Evolutionary conservation across 306 rosid species (phyloP), one percentile per base, ranked within the genome.

Genomic region (Corylus americana): DNA sequence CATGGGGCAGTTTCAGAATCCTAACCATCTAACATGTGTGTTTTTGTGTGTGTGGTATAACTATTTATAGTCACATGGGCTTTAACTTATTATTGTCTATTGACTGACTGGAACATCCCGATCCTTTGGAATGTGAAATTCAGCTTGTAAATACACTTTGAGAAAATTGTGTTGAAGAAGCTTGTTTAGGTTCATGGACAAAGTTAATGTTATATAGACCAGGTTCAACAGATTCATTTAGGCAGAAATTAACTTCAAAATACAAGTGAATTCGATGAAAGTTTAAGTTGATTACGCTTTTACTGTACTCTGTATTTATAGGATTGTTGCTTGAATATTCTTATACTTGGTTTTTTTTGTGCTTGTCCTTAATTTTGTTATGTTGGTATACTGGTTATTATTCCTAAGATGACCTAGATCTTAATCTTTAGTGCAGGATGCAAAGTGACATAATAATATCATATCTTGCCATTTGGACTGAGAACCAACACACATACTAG

Each of bases 351-450:
- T 64, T 14, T 64, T 10, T 8, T 35, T 64, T 64, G 47, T 64
- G 47, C 48, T 14, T 35, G 14, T 35, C 20, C 7, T 37, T 12
- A 16, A 14, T 37, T 7, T 6, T 55, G 5, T 64, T 35, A 37
- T 35, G 48, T 64, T 64, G 45, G 70, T 7, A 31, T 31, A 31
- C 70, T 11, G 1, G 70, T 35, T 63, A 35, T 63, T 11, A 63
- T 8, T 35, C 48, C 48, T 2, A 35, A 64, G 72, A 9, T 67
- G 72, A 39, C 51, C 25, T 67, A 39, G 72, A 37, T 67, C 51
- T 37, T 39, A 13, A 42, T 67, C 51, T 70, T 7, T 64, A 74
- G 47, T n/a, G 47, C 62, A 78, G 76, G 70, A 18, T 70, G 6
- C n/a, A 11, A 67, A 67, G 29, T 39, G 25, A 39, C 8, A 8